Percentiles rank a stretch among this genome's conserved stretches.
These are phyloP conservation scores for Starmerella geochares DNA, from an alignment of 805 yeast species.

Conservation along the genomic window DNA sequence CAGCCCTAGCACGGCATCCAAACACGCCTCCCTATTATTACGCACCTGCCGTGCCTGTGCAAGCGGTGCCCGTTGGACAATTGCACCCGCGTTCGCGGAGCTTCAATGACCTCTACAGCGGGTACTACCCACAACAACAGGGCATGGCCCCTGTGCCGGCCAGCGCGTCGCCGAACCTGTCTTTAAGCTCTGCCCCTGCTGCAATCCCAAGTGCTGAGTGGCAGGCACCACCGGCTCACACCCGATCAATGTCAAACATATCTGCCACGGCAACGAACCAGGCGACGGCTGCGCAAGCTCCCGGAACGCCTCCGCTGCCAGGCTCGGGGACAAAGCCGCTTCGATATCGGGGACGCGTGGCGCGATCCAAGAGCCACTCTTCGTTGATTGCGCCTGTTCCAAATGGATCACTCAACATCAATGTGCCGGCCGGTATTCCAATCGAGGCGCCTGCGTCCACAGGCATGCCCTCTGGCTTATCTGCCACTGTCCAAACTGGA, in stretches of 20 bases:
- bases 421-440: not conserved
- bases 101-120: constrained; percentile 3
- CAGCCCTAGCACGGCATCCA: constrained; percentile 2
- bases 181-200: not conserved
- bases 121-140: not conserved
- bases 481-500: not conserved
- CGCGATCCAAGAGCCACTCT: constrained; percentile 2
- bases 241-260: not conserved
- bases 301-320: not conserved
- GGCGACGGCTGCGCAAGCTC: not conserved
- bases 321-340: not conserved
- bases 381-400: not conserved
- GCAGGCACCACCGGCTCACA: too few relatives aligned
- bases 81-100: constrained; percentile 6
- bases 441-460: not conserved
- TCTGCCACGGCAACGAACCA: not conserved
- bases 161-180: not conserved
- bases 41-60: not conserved
- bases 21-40: not conserved
- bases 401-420: not conserved
- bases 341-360: constrained; percentile 4
- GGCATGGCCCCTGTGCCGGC: not conserved
- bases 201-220: too few relatives aligned
- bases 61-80: not conserved
- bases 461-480: not conserved